phyloP scores from a whole-genome alignment of 148 eudicot species.

The Fagopyrum homotropicum region DNA sequence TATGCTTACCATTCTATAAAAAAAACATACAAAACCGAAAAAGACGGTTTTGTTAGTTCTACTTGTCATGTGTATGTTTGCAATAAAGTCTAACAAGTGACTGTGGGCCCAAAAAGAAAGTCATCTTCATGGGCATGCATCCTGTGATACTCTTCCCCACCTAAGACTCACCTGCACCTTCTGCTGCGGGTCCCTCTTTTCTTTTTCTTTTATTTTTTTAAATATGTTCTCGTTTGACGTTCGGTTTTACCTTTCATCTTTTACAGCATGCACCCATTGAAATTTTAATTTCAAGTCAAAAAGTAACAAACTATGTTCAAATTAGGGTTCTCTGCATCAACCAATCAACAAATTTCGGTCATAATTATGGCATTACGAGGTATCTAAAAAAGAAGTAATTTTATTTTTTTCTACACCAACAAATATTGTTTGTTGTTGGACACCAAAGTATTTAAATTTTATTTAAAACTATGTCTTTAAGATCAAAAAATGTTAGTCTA shows the following conservation, averaged over 20 bases:
- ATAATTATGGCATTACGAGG: background rate
- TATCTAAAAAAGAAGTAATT: no score
- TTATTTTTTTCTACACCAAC: no score
- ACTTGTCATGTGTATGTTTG: background rate
- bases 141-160: slow-evolving; percentile 10
- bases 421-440: no score
- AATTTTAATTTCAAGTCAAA: background rate
- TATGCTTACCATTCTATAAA: no score
- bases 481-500: no score
- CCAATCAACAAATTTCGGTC: background rate
- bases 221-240: background rate
- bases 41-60: background rate
- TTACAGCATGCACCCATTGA: slow-evolving; percentile 10
- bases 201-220: background rate
- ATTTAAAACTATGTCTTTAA: no score
- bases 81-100: slow-evolving; percentile 5
- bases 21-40: no score
- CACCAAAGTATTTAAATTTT: no score
- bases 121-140: background rate
- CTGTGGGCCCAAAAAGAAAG: background rate
- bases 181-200: background rate
- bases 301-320: background rate
- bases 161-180: slow-evolving; percentile 7
- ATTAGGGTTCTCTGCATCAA: background rate
- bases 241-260: background rate